Base-by-base conservation (phyloP, 331 rosid species). In the Saraca asoca region DNA sequence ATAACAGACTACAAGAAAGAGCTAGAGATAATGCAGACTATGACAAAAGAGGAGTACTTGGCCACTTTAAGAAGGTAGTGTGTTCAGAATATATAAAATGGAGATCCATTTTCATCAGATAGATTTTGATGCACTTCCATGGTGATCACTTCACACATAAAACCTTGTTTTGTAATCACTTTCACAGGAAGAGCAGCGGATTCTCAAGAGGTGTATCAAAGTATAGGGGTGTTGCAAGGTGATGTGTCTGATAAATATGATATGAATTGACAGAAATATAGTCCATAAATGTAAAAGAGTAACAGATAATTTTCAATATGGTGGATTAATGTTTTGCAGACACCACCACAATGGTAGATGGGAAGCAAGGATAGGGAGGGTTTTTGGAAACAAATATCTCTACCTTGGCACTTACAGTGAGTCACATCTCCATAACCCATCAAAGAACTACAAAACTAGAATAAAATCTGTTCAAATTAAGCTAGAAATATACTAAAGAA, bases 1-100 rank as follows among this genome's bases (percentile, higher is more conserved):
- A 68, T 81, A 76, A 62, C 86, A 35, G 96, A 88, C 56, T 91
- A 91, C 44, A 85, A 75, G 69, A 82, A 71, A 45, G 96, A 88
- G 81, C 71, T 83, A 34, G 90, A 87, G 73, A 80, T 83, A 14
- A 91, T 91, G 96, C 87, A 88, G 56, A 68, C 79, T 9, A 73
- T 91, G 90, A 80, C 96, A 63, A 88, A 89, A 78, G 95, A 91
- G 62, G 98, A 91, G 85, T 91, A 88, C 75, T 73, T 88, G 74
- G 95, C 96, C 66, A 78, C 92, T 31, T 64, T 91, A 67, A 83
- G 98, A 83, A 91, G 98, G 98, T 87, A 73, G 14, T n/a, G n/a
- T 13, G n/a, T 29, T 45, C 14, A 37, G 11, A 19, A 13, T 24
- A 37, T 17, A 4, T 10, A 19, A 51, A 51, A 10, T 50, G 51